Evolutionary conservation across 768 basidiomycete species (phyloP).

Genomic region (Pulveroboletus sp.): DNA sequence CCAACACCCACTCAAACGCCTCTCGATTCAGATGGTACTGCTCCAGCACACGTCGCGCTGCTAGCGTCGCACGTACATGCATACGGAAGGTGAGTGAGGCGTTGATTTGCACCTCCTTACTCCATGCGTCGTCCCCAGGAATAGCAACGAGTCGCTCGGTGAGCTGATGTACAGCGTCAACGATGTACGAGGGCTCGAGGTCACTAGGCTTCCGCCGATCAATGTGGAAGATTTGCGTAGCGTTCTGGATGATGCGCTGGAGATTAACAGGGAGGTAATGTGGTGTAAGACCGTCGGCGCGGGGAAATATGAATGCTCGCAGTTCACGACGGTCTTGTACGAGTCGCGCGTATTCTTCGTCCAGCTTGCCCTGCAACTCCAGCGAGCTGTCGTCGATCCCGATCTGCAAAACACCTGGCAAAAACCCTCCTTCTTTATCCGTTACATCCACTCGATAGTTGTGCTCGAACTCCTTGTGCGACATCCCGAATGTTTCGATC

Average conservation of each 20-base stretch:
- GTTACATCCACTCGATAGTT: constrained; percentile 95
- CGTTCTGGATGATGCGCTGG: constrained; percentile 91
- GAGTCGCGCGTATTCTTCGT: constrained; percentile 68
- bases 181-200: constrained; percentile 81
- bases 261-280: constrained; percentile 96
- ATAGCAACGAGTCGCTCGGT: constrained; percentile 76
- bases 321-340: constrained; percentile 71
- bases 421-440: constrained; percentile 74
- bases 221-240: constrained; percentile 94
- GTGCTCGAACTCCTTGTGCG: constrained; percentile 79
- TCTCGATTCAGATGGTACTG: constrained; percentile 83
- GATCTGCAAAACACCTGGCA: constrained; percentile 74
- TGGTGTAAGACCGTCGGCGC: constrained; percentile 60
- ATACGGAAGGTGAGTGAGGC: constrained; percentile 91
- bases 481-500: constrained; percentile 84
- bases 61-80: constrained; percentile 86
- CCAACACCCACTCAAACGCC: constrained; percentile 95
- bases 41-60: constrained; percentile 82
- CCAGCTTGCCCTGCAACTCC: constrained; percentile 79
- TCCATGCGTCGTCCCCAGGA: constrained; percentile 77
- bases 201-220: constrained; percentile 92
- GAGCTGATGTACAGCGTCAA: constrained; percentile 74
- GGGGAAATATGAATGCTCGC: constrained; percentile 80
- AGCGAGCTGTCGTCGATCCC: constrained; percentile 82
- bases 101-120: constrained; percentile 76